A percentile compares a stretch with the other conserved stretches of the same genome.
phyloP scores from a whole-genome alignment of 495 filamentous ascomycete genomes.

The Pyrenula aspistea region DNA sequence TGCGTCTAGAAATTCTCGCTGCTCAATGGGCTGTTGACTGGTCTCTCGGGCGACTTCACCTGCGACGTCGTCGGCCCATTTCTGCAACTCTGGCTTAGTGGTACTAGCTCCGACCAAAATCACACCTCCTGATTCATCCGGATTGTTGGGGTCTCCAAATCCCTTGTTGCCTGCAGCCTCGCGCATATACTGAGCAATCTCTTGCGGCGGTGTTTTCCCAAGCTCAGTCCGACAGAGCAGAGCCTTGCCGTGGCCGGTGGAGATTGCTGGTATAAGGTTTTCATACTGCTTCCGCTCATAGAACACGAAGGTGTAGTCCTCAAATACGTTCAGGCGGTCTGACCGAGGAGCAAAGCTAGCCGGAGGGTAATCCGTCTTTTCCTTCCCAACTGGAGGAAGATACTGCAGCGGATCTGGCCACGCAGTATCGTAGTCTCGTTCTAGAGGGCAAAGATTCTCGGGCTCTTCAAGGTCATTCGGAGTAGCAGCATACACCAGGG shows the following conservation, averaged over 20 bases:
- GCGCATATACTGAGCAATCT: constrained; percentile 69
- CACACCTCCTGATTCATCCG: constrained; percentile 53
- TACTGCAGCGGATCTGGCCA: constrained; percentile 68
- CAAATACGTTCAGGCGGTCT: constrained; percentile 58
- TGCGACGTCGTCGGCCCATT: constrained; percentile 61
- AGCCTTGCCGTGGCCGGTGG: constrained; percentile 72
- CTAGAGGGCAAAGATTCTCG: constrained; percentile 51
- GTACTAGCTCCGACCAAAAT: constrained; percentile 68
- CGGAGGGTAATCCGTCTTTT: constrained; percentile 49
- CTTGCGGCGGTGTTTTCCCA: constrained; percentile 58
- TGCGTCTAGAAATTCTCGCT: constrained; percentile 86
- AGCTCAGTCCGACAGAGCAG: constrained; percentile 48
- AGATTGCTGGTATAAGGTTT: constrained; percentile 59
- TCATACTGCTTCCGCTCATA: constrained; percentile 70
- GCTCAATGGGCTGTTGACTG: constrained; percentile 73
- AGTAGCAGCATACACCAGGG: constrained; percentile 55
- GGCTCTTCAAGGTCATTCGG: constrained; percentile 39
- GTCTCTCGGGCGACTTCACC: constrained; percentile 53
- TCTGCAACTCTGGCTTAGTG: constrained; percentile 41
- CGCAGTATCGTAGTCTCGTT: constrained; percentile 66
- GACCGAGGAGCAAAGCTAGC: constrained; percentile 59
- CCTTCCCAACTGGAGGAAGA: constrained; percentile 63
- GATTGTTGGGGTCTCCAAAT: constrained; percentile 45
- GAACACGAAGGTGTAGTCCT: constrained; percentile 83
- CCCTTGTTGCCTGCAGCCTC: constrained; percentile 63